Base-by-base conservation (phyloP, 1,139 yeast genomes). In the Kazachstania sp. region DNA sequence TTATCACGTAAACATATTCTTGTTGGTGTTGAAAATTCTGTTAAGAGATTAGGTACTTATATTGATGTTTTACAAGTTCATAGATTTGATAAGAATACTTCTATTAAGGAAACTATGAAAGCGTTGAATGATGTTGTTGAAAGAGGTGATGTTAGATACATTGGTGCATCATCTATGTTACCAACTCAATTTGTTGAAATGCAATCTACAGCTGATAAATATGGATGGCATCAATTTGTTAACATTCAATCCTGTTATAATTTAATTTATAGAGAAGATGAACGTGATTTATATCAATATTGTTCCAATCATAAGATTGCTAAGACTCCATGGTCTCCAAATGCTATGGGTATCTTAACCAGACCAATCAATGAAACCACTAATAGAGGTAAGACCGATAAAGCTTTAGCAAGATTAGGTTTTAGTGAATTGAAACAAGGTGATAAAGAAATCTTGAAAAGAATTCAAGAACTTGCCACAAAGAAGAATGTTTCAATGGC, bases 401-500 rank as follows among this genome's bases (percentile, higher is more conserved):
- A 37, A 6, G n/a, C 30, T 4, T 13, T 40, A 4, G 31, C 16
- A 6, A 16, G 16, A 3, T 28, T 37, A 23, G 35, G 32, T 19
- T 18, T 40, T 3, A 11, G 28, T n/a, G 13, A 40, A 2, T 19
- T 40, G n/a, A 15, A 26, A 26, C 11, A 18, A 13, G 19, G 32
- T n/a, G 46, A 44, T 3, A 35, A 15, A 4, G 69, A 62, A 26
- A 75, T 78, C 44, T 61, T 79, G 44, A 54, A 60, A 15, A 64
- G 84, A 20, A 79, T 81, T 13, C 81, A 79, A 58, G 71, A 72
- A 53, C 38, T 81, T 6, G 71, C 84, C 11, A 66, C 67, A 54
- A 72, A 72, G 55, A 61, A 66, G 43, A 64, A 62, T 19, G 70
- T 68, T 16, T 59, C 74, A 11, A 79, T 79, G 84, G 78, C 83